A percentile compares a stretch with the other conserved stretches of the same genome.
Conservation (phyloP, 352 stramenopile genomes). For the Phytophthora agathidicida region DNA sequence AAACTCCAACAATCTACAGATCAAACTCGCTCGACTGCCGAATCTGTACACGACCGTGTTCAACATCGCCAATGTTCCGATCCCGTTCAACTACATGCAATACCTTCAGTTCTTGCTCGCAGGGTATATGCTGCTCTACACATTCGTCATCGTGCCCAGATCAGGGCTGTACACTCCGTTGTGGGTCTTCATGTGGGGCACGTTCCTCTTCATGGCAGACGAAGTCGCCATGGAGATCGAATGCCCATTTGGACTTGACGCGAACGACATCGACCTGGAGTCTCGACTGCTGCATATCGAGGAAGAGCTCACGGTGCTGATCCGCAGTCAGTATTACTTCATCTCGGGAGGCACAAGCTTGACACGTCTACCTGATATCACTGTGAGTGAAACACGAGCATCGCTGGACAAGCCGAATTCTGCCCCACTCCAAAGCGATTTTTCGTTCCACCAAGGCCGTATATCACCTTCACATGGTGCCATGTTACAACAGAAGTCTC, state of each 20-base stretch:
- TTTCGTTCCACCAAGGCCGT: slow-evolving; percentile 77
- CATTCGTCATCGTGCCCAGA: slow-evolving; percentile 80
- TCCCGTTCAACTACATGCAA: slow-evolving; percentile 90
- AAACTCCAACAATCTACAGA: slow-evolving; percentile 66
- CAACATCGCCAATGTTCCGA: slow-evolving; percentile 86
- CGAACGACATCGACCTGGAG: slow-evolving; percentile 86
- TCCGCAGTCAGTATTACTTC: slow-evolving; percentile 86
- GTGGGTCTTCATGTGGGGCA: slow-evolving; percentile 83
- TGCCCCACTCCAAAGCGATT: slow-evolving; percentile 21
- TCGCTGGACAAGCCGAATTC: slow-evolving; percentile 16
- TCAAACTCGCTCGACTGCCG: slow-evolving; percentile 71
- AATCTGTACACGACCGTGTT: slow-evolving; percentile 83
- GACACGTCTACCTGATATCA: slow-evolving; percentile 23
- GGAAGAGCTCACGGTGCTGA: slow-evolving; percentile 80
- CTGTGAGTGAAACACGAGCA: slow-evolving; percentile 1
- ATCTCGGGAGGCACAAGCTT: slow-evolving; percentile 60
- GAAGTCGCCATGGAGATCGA: slow-evolving; percentile 88
- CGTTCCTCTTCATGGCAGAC: slow-evolving; percentile 84
- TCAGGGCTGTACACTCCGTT: slow-evolving; percentile 77
- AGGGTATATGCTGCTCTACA: slow-evolving; percentile 84
- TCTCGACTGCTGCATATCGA: slow-evolving; percentile 76
- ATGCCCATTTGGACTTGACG: slow-evolving; percentile 78
- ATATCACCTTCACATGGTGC: slow-evolving; percentile 47
- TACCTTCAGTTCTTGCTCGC: slow-evolving; percentile 75
- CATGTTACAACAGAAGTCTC: slow-evolving; percentile 46